Evolutionary conservation across 164 flowering plant genomes (phyloP), one percentile per base, ranked within the genome.

Genomic region (Echeveria elegans): DNA sequence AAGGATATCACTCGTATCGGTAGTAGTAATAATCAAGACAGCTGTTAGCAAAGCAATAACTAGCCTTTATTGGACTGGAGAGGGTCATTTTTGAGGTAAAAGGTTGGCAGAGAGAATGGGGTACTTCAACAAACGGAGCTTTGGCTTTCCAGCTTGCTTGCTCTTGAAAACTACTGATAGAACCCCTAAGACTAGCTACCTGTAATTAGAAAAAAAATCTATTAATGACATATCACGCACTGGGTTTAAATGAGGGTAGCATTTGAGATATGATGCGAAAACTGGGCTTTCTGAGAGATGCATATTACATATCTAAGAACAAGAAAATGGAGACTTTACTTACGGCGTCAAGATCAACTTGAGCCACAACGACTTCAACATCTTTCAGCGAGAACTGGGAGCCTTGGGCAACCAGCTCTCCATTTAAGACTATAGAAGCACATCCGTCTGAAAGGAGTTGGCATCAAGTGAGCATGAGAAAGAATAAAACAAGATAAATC

Each of bases 361-460:
- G 90, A n/a, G 96, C 92, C 70, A 85, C 78, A 65, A 88, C 86
- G 74, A 94, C 87, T 75, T 94, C 97, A n/a, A 91, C 85, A 82
- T 90, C 98, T 74, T 83, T 90, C 69, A 94, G 75, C 21, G 98
- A 94, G 80, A 94, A 94, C 66, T 94, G 98, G 63, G 96, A 88
- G 50, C 97, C 98, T 79, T 89, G 96, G 50, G 93, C 96, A 71
- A 94, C 90, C 52, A 91, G 75, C 71, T 94, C 93, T 64, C 99
- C 97, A 74, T 94, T 94, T 45, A 94, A 77, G 75, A 90, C 92
- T 65, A 89, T 70, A 61, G 87, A 88, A 65, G 89, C 71, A 69
- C 99, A 91, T 66, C 99, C 99, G 86, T 94, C 99, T 94, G 78
- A 69, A 63, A 56, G 69, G 34, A 66, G 60, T 65, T 67, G 65